phyloP scores from a whole-genome alignment of 306 rosid species.

The Acacia acuminata region DNA sequence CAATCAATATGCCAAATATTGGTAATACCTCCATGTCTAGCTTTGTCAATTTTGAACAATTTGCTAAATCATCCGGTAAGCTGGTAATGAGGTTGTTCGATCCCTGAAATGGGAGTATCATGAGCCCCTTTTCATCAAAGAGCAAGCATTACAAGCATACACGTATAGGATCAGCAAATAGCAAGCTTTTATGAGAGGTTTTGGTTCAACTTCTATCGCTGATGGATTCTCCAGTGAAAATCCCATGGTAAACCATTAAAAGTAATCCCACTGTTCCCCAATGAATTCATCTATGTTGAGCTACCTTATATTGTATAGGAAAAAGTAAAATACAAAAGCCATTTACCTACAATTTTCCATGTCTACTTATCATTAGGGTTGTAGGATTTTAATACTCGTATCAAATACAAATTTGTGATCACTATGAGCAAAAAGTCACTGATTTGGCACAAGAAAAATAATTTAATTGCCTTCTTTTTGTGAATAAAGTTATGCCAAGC shows the following conservation, averaged over 20 bases:
- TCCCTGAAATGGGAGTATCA: constrained; percentile 56
- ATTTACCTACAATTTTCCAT: too few relatives aligned
- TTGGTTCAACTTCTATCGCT: constrained; percentile 26
- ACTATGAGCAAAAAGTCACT: too few relatives aligned
- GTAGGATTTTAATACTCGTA: too few relatives aligned
- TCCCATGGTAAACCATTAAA: not conserved
- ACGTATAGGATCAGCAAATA: constrained; percentile 11
- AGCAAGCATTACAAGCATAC: not conserved
- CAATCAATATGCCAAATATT: constrained; percentile 25
- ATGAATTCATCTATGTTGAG: too few relatives aligned
- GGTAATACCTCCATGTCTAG: constrained; percentile 82
- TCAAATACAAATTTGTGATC: too few relatives aligned
- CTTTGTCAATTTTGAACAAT: constrained; percentile 82
- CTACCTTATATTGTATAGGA: too few relatives aligned
- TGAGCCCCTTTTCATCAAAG: constrained; percentile 24
- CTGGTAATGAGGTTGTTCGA: constrained; percentile 71
- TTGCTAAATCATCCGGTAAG: constrained; percentile 79
- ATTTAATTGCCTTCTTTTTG: too few relatives aligned
- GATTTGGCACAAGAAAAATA: too few relatives aligned
- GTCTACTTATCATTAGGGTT: too few relatives aligned
- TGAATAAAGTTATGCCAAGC: too few relatives aligned
- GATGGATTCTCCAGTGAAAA: constrained; percentile 21
- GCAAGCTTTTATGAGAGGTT: constrained; percentile 16
- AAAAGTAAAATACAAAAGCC: too few relatives aligned
- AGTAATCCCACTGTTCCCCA: too few relatives aligned